Conservation (phyloP, 768 basidiomycete species). For the Mycena floridula region DNA sequence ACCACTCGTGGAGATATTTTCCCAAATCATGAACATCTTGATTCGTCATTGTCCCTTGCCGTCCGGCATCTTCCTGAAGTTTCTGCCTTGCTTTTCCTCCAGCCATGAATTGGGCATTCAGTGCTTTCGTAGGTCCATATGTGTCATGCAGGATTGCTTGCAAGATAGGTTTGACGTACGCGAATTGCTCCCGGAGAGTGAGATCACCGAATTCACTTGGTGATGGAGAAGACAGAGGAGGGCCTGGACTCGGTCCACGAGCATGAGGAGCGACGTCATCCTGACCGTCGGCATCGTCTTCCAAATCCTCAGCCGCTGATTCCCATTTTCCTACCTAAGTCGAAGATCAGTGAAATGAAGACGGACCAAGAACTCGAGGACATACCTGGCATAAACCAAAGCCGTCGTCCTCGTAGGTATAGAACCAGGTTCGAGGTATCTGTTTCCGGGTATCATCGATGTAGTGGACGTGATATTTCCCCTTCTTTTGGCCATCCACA, state of each 20-base stretch:
- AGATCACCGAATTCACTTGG: constrained; percentile 40
- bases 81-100: constrained; percentile 44
- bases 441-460: constrained; percentile 41
- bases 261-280: constrained; percentile 17
- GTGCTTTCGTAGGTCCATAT: constrained; percentile 45
- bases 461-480: constrained; percentile 51
- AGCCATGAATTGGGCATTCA: constrained; percentile 50
- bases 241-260: constrained; percentile 34
- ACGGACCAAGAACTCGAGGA: constrained; percentile 1
- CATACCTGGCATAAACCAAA: constrained; percentile 59
- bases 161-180: constrained; percentile 60
- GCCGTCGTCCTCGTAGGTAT: constrained; percentile 47
- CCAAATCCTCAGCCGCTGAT: constrained; percentile 32
- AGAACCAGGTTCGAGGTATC: constrained; percentile 50
- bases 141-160: constrained; percentile 47
- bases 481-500: constrained; percentile 61
- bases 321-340: constrained; percentile 51
- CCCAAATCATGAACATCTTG: constrained; percentile 30
- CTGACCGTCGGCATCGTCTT: constrained; percentile 25
- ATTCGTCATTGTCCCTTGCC: constrained; percentile 37
- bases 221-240: constrained; percentile 35
- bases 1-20: constrained; percentile 34
- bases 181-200: constrained; percentile 51
- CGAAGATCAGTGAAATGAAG: constrained; percentile 1
- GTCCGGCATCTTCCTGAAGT: constrained; percentile 27